Evolutionary conservation across 1,284 basidiomycete genomes (phyloP).

Genomic region (Ceratobasidium sp.): DNA sequence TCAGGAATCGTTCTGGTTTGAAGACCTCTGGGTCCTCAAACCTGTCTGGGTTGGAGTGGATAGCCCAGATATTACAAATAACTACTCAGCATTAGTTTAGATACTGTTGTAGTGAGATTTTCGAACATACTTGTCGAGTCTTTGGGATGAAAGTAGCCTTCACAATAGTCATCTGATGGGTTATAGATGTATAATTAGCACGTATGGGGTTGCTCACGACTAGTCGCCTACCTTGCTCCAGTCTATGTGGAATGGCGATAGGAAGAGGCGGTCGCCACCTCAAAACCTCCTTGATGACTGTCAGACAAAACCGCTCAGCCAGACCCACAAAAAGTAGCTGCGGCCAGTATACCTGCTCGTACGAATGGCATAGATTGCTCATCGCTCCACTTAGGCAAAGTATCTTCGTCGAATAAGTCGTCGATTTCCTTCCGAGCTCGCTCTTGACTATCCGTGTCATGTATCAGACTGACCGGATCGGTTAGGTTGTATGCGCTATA

Average conservation of each 20-base stretch:
- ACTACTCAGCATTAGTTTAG: neutral
- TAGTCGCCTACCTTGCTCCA: slow-evolving; percentile 21
- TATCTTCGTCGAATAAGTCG: slow-evolving; percentile 12
- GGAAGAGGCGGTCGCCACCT: slow-evolving; percentile 26
- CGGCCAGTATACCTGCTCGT: neutral
- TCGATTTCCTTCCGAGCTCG: slow-evolving; percentile 21
- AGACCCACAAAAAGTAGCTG: no score
- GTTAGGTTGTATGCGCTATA: slow-evolving; percentile 8
- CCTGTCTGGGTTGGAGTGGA: slow-evolving; percentile 26
- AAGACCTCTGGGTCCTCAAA: slow-evolving; percentile 16
- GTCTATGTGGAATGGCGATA: slow-evolving; percentile 8
- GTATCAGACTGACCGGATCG: slow-evolving; percentile 1
- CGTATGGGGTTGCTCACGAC: neutral
- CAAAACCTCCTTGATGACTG: slow-evolving; percentile 32
- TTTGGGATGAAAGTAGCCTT: slow-evolving; percentile 19
- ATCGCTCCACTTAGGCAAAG: slow-evolving; percentile 11
- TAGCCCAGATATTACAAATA: slow-evolving; percentile 30
- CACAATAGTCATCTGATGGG: slow-evolving; percentile 10
- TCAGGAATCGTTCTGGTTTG: slow-evolving; percentile 27
- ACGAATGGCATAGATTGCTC: slow-evolving; percentile 30
- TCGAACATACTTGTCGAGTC: slow-evolving; percentile 7
- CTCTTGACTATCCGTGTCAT: slow-evolving; percentile 5
- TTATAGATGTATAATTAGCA: neutral
- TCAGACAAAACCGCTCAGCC: neutral
- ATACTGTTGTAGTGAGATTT: neutral